Evolutionary conservation across 768 basidiomycete species (phyloP).

Genomic region (Leucocoprinus birnbaumii): DNA sequence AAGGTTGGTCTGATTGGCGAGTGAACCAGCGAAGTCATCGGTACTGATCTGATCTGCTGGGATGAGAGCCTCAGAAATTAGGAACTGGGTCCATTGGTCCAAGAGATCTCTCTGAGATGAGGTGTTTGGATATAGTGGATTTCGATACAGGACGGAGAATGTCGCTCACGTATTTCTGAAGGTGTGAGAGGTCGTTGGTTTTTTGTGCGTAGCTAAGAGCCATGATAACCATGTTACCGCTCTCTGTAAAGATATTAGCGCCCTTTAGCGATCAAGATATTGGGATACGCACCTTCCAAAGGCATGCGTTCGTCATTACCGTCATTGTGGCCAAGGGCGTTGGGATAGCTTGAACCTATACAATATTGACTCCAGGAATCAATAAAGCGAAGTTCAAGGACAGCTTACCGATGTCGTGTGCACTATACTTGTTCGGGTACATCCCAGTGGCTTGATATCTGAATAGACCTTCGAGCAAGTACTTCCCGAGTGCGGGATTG

Average conservation of each 20-base stretch:
- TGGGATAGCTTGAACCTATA: slow-evolving; percentile 37
- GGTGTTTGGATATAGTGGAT: neutral
- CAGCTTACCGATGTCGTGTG: slow-evolving; percentile 56
- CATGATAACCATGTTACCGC: slow-evolving; percentile 77
- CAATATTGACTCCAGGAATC: neutral
- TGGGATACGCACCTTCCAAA: slow-evolving; percentile 35
- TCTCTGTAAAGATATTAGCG: slow-evolving; percentile 46
- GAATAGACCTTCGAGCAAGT: slow-evolving; percentile 57
- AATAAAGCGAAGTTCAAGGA: slow-evolving; percentile 1
- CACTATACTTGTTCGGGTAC: slow-evolving; percentile 64
- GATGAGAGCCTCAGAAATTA: slow-evolving; percentile 48
- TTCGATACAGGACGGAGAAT: too few relatives aligned
- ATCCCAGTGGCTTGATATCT: slow-evolving; percentile 64
- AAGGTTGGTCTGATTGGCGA: slow-evolving; percentile 65
- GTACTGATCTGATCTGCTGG: slow-evolving; percentile 54
- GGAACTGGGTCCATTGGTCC: slow-evolving; percentile 64
- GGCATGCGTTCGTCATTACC: slow-evolving; percentile 54
- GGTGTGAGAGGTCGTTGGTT: slow-evolving; percentile 47
- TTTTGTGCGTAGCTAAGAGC: slow-evolving; percentile 57
- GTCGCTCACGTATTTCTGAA: slow-evolving; percentile 43
- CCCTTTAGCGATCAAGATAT: too few relatives aligned
- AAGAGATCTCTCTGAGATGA: slow-evolving; percentile 35
- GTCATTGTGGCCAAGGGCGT: slow-evolving; percentile 42
- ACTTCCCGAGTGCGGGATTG: slow-evolving; percentile 53
- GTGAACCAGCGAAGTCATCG: slow-evolving; percentile 48